Evolutionary conservation across 2,329 filamentous ascomycete species (phyloP).

Genomic region (Achaetomium macrosporum): DNA sequence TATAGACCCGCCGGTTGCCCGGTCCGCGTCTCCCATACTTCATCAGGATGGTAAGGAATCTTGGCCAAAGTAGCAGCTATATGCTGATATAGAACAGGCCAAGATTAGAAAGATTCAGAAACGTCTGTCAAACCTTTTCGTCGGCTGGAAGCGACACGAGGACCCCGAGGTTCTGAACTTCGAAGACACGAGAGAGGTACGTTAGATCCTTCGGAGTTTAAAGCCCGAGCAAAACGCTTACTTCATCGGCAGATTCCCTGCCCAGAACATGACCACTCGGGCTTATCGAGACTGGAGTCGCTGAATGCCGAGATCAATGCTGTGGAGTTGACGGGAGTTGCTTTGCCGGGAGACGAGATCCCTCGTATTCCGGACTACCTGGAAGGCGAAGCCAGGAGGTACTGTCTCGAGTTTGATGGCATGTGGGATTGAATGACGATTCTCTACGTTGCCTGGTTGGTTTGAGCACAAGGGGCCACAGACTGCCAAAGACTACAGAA

Average conservation of each 20-base stretch:
- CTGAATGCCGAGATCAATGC: conserved; percentile 12
- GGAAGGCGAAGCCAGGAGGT: background rate
- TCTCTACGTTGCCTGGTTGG: too few relatives aligned
- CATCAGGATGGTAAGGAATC: background rate
- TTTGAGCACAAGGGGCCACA: too few relatives aligned
- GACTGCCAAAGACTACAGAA: too few relatives aligned
- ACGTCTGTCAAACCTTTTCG: conserved; percentile 1
- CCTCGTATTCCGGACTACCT: background rate
- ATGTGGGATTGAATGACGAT: background rate
- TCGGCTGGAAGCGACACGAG: background rate
- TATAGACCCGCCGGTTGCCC: conserved; percentile 2
- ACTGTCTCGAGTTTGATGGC: conserved; percentile 3
- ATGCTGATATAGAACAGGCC: background rate
- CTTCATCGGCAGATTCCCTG: conserved; percentile 3
- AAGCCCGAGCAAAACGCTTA: background rate
- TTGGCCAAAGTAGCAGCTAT: too few relatives aligned
- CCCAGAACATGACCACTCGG: conserved; percentile 8
- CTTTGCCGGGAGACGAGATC: conserved; percentile 3
- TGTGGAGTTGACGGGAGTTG: conserved; percentile 5
- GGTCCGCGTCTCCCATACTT: conserved; percentile 1
- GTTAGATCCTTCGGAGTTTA: background rate
- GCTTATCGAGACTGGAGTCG: conserved; percentile 2
- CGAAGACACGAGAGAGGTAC: conserved; percentile 10
- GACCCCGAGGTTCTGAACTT: background rate
- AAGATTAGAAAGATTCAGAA: conserved; percentile 3